Base-by-base conservation (phyloP, 2,329 filamentous ascomycete species). In the Cercospora zeina region DNA sequence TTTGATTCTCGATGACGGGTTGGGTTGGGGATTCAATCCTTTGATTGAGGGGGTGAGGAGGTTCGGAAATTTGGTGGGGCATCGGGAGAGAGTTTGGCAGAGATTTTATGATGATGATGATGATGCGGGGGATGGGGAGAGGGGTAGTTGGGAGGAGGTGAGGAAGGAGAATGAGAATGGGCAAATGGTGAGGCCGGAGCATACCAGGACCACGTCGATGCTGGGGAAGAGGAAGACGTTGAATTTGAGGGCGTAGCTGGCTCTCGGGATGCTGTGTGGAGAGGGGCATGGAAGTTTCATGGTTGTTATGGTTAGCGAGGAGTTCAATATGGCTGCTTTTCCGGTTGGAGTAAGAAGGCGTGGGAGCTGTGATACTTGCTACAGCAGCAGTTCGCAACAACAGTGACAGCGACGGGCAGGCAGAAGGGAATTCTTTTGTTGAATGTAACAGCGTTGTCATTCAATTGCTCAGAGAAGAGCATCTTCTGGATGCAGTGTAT, bases 1-100 rank as follows among this genome's bases (percentile, higher is more conserved):
- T 75, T 79, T 96, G 55, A 80, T 97, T 57, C 77, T 96, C 56
- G 86, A 89, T 63, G 82, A 86, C 34, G 71, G 70, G 10, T 71
- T 91, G 66, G 79, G 77, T 1, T 93, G 90, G 89, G 79, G 78
- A 62, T 85, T 90, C 61, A 82, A 82, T 63, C 79, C 81, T 58
- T 77, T 96, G 56, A 79, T 75, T 13, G 80, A 83, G 59, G 77
- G 84, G 55, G 72, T 96, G 62, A 76, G 74, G 56, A 78, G 78
- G 62, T 83, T 86, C 69, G 78, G 80, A 6, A 87, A 86, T 68
- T 79, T 97, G 65, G 83, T 89, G 61, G 77, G 75, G 70, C 89
- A 93, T 78, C 80, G 84, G 59, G 77, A 85, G 66, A 81, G 84
- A 72, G 79, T 91, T 63, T 72, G 84, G 21, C 19, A 30, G 33